Percentiles rank a stretch among this genome's conserved stretches.
Conservation (phyloP, 1,284 basidiomycete genomes). For the Ustilago esculenta region DNA sequence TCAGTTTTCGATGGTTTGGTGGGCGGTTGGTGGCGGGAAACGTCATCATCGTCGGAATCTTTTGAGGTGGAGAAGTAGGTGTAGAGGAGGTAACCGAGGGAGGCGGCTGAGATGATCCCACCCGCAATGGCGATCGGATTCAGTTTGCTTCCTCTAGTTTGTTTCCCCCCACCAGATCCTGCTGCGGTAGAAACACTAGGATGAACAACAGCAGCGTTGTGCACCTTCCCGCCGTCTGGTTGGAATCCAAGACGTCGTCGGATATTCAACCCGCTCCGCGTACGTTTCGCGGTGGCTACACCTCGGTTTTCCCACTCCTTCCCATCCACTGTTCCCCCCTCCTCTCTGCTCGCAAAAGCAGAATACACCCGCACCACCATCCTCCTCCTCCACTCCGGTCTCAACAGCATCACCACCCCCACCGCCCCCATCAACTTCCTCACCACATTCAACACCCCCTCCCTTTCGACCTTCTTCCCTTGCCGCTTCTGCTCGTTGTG, state of each 20-base stretch:
- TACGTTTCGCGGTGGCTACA: neutral
- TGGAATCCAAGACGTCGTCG: constrained; percentile 21
- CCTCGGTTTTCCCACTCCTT: constrained; percentile 27
- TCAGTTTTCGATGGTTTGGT: neutral
- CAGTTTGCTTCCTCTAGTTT: neutral
- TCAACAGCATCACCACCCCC: constrained; percentile 22
- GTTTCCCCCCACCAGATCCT: constrained; percentile 1
- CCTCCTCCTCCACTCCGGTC: constrained; percentile 32
- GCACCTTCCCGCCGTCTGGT: neutral
- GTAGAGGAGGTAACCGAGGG: constrained; percentile 36
- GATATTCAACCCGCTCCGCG: constrained; percentile 35
- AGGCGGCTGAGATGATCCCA: constrained; percentile 26
- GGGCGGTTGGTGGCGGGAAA: neutral
- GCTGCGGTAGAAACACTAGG: constrained; percentile 5
- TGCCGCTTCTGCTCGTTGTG: neutral
- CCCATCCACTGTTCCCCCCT: constrained; percentile 14
- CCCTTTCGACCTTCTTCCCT: neutral
- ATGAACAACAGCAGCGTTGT: too few species aligned
- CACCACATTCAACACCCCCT: neutral
- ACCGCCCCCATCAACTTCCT: constrained; percentile 16
- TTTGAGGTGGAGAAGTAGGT: constrained; percentile 23
- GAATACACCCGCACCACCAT: constrained; percentile 15
- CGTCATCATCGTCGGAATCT: constrained; percentile 32
- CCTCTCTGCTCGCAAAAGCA: neutral
- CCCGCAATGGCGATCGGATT: constrained; percentile 37